Evolutionary conservation across 75 land plant genomes (phyloP), one percentile per base, ranked within the genome.

Genomic region (Ceratopteris richardii): DNA sequence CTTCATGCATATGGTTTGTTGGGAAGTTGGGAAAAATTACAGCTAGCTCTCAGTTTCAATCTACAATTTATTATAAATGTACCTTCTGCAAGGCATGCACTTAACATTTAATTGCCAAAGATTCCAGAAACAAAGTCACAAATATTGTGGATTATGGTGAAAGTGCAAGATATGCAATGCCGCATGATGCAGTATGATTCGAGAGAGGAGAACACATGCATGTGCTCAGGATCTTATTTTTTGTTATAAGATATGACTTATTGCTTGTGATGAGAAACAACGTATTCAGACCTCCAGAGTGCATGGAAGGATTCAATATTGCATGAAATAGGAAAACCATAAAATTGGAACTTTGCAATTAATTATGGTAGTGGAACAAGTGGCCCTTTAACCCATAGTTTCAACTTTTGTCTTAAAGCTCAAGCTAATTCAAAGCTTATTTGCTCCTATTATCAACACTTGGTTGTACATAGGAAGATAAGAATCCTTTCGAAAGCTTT

Each of bases 391-490:
- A 77, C 72, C 50, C 96, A 90, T 14, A 82, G 87, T 24, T 90
- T 80, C 70, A 90, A 83, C 63, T 83, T 90, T 68, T 58, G 80
- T 54, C 80, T 90, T 57, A 90, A 90, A 61, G 58, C 80, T 57
- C 75, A 66, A 16, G 76, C 71, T 51, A 67, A 68, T 33, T 76
- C 91, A 44, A 71, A 90, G 95, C 77, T 89, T 39, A 77, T 90
- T 56, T 78, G 87, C 12, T 90, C 96, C 20, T 90, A 83, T 74
- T 90, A 90, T 66, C 96, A 90, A 59, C 96, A 90, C 72, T 55
- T 79, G 26, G 96, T 90, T 9, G 91, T 90, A 24, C 96, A 90
- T 68, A 76, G 96, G 67, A 67, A 76, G 90, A 90, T 89, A 79
- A 73, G 53, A 91, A 91, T 56, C 97, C 92, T 9, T 76, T 91